phyloP scores from a whole-genome alignment of 2,329 filamentous ascomycete genomes.

The Teratosphaeria zuluensis region DNA sequence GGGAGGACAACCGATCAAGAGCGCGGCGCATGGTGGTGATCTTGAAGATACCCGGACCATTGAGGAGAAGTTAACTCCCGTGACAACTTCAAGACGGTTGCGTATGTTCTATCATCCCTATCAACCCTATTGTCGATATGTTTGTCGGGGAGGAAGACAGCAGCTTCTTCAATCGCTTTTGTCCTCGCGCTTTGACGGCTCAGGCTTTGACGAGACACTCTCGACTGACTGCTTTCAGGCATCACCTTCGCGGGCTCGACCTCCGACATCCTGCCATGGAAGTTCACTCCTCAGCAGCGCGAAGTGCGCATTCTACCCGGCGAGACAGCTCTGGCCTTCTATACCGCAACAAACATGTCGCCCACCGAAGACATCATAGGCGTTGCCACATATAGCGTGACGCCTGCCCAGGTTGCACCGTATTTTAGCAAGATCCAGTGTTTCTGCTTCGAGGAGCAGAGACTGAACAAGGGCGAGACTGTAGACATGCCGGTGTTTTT shows the following conservation, averaged over 20 bases:
- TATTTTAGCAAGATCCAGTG: slow-evolving; percentile 99
- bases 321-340: slow-evolving; percentile 94
- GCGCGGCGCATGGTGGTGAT: slow-evolving; percentile 52
- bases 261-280: slow-evolving; percentile 93
- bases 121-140: background rate
- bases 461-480: slow-evolving; percentile 86
- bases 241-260: slow-evolving; percentile 96
- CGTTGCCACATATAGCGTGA: slow-evolving; percentile 95
- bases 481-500: slow-evolving; percentile 99
- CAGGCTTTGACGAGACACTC: background rate
- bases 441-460: slow-evolving; percentile 95
- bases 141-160: background rate
- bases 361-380: slow-evolving; percentile 84
- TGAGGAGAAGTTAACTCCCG: slow-evolving; percentile 67
- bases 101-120: slow-evolving; percentile 31
- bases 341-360: slow-evolving; percentile 88
- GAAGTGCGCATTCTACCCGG: slow-evolving; percentile 92
- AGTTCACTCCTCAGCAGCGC: slow-evolving; percentile 91
- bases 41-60: slow-evolving; percentile 18
- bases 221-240: background rate
- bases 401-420: slow-evolving; percentile 85
- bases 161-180: background rate
- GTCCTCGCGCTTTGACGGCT: background rate
- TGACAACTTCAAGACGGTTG: slow-evolving; percentile 72
- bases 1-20: slow-evolving; percentile 86